Evolutionary conservation across 495 filamentous ascomycete genomes (phyloP).

Genomic region (Aspergillus nanangensis): DNA sequence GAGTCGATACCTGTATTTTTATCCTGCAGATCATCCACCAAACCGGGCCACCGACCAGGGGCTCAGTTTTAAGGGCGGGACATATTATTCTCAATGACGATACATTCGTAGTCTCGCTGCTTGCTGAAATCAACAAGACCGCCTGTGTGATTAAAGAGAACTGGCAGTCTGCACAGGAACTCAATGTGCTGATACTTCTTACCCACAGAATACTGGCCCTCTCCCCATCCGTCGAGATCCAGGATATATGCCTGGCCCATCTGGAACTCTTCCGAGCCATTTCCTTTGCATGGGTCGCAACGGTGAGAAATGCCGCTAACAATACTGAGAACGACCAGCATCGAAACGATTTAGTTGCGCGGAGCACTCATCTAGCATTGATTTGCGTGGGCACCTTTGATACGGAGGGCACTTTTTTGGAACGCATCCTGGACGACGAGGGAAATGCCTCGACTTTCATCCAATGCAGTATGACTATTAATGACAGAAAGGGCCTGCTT

Average conservation of each 20-base stretch:
- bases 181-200: constrained; percentile 31
- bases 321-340: constrained; percentile 9
- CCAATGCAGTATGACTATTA: constrained; percentile 33
- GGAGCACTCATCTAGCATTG: constrained; percentile 24
- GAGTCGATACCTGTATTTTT: constrained; percentile 37
- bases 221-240: constrained; percentile 9
- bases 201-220: constrained; percentile 33
- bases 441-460: constrained; percentile 30
- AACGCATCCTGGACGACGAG: constrained; percentile 6
- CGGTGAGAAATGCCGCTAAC: constrained; percentile 8
- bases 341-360: constrained; percentile 18
- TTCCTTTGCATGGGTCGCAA: constrained; percentile 11
- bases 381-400: constrained; percentile 37
- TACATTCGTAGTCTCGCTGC: constrained; percentile 14
- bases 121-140: constrained; percentile 17
- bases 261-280: constrained; percentile 7
- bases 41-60: constrained; percentile 28
- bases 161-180: constrained; percentile 42
- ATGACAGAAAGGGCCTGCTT: constrained; percentile 20
- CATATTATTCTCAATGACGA: constrained; percentile 27
- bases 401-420: constrained; percentile 14
- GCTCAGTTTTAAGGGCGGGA: constrained; percentile 10
- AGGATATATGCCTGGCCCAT: constrained; percentile 1
- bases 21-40: constrained; percentile 48
- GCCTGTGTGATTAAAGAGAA: constrained; percentile 37